Evolutionary conservation across 805 yeast genomes (phyloP).

Genomic region (Jamesozyma spencerorum): DNA sequence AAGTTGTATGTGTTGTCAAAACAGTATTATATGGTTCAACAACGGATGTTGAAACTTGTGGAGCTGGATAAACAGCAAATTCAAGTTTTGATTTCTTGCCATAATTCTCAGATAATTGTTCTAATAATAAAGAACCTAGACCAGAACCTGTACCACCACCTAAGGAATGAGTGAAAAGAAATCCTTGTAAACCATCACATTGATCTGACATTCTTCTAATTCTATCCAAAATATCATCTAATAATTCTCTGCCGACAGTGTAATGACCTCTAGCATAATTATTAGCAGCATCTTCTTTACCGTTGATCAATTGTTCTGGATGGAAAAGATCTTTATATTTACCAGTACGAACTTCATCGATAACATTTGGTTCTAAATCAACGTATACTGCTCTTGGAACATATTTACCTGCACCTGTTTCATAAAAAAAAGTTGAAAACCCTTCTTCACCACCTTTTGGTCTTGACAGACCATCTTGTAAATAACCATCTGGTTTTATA

Average conservation of each 20-base stretch:
- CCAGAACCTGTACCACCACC: conserved; percentile 99
- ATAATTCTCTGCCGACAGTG: conserved; percentile 91
- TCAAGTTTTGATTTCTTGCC: conserved; percentile 96
- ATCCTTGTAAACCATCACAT: conserved; percentile 97
- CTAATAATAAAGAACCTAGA: conserved; percentile 86
- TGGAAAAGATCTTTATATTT: conserved; percentile 86
- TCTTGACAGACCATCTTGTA: conserved; percentile 62
- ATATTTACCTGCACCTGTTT: conserved; percentile 92
- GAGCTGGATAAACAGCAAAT: conserved; percentile 97
- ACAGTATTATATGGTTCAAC: conserved; percentile 98
- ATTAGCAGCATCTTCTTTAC: conserved; percentile 98
- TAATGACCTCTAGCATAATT: conserved; percentile 98
- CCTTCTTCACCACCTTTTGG: conserved; percentile 97
- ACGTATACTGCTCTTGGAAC: conserved; percentile 97
- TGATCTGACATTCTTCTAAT: conserved; percentile 93
- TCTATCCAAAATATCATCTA: conserved; percentile 92
- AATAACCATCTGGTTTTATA: conserved; percentile 90
- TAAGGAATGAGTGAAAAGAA: conserved; percentile 89
- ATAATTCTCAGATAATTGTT: conserved; percentile 83
- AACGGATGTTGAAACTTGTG: conserved; percentile 92
- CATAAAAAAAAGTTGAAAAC: conserved; percentile 90
- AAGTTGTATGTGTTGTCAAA: conserved; percentile 91
- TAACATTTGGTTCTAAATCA: conserved; percentile 95
- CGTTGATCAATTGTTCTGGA: conserved; percentile 93
- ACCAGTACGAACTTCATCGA: conserved; percentile 96